Evolutionary conservation across 257 asterid species (phyloP), one percentile per base, ranked within the genome.

Genomic region (Lavandula angustifolia): DNA sequence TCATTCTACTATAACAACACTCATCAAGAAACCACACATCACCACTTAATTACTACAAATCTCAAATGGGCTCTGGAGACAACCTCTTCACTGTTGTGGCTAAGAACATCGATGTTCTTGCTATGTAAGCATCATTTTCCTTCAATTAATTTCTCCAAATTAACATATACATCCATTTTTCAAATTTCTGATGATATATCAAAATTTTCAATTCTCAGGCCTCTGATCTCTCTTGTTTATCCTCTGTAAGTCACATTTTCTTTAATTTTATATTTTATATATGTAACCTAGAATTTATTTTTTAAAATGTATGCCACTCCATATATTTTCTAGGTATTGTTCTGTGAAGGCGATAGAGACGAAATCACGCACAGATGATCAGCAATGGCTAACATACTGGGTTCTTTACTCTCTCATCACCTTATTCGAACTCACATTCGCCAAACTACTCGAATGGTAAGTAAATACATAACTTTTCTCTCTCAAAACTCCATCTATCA

Each of bases 311-410:
- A 4, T 0, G 9, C 9, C 7, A 3, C 8, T 47, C 6, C 8
- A 1, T 48, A 7, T 16, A 14, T 17, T 7, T 27, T 10, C 3
- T 75, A 91, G 95, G 60, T 92, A 92, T 76, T 76, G 91, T 62
- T 92, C 98, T 1, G 76, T 92, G 65, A 80, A 68, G 77, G 95
- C 98, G 4, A 92, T 92, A 51, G 96, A 92, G 80, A 92, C 95
- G 0, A 85, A 84, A 78, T 83, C 96, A 4, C 78, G 64, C 0
- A 73, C 70, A 14, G 98, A 87, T 31, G 98, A 88, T 73, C 84
- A 84, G n/a, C 98, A 92, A 77, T 92, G 98, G 98, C 81, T 92
- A 10, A 92, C 96, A 18, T 92, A 85, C 40, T 89, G 96, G 98
- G 98, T 92, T 69, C 95, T 92, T 47, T 87, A 89, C 76, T 89